Evolutionary conservation across 2,329 filamentous ascomycete genomes (phyloP).

Genomic region (Canariomyces notabilis): DNA sequence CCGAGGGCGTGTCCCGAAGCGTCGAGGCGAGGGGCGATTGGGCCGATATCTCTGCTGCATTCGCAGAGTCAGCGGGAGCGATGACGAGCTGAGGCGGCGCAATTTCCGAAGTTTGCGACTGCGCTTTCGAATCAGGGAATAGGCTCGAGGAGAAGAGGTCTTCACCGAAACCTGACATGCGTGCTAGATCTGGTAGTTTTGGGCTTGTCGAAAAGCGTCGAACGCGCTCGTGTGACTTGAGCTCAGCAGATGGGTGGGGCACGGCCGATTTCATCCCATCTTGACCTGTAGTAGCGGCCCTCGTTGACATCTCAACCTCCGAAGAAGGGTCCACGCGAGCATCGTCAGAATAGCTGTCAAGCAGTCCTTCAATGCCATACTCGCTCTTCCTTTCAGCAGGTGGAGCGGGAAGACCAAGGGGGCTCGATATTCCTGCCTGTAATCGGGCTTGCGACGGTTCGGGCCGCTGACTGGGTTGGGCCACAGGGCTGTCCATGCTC

Average conservation of each 20-base stretch:
- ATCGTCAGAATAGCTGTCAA: conserved; percentile 22
- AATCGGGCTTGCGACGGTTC: too few relatives aligned
- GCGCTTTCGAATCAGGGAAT: conserved; percentile 19
- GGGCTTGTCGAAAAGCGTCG: conserved; percentile 48
- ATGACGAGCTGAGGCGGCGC: neutral
- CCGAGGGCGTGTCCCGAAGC: neutral
- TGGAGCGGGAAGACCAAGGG: conserved; percentile 39
- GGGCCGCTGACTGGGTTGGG: neutral
- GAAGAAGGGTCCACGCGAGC: too few relatives aligned
- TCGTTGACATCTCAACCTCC: too few relatives aligned
- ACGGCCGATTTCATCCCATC: conserved; percentile 3
- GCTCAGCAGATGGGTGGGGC: conserved; percentile 1
- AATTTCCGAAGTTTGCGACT: conserved; percentile 6
- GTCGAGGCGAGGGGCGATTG: neutral
- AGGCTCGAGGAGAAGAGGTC: conserved; percentile 47
- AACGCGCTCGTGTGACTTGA: conserved; percentile 17
- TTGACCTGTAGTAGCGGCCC: neutral
- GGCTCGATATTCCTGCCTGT: conserved; percentile 26
- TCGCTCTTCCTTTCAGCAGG: conserved; percentile 57
- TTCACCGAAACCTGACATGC: conserved; percentile 56
- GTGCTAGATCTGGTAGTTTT: conserved; percentile 52
- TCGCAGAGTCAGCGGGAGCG: neutral
- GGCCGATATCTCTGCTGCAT: neutral
- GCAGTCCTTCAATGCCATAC: conserved; percentile 47
- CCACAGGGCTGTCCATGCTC: conserved; percentile 48